Base-by-base conservation (phyloP, 73 alveolate species). In the Blepharisma stoltei region DNA sequence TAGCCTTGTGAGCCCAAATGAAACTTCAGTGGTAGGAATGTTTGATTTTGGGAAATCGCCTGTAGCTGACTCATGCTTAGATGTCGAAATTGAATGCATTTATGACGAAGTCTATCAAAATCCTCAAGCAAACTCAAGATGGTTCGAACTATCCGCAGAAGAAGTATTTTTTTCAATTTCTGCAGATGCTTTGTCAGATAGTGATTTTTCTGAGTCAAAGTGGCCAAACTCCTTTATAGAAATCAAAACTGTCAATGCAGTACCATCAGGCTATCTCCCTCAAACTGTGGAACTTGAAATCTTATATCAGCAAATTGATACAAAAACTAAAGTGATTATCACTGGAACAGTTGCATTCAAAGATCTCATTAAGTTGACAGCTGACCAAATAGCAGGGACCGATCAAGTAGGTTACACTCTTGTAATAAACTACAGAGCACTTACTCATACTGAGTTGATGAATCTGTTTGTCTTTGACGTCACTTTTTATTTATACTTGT, bases 391-490 rank as follows among this genome's bases (percentile, higher is more conserved):
- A 11, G 46, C 44, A 43, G 87, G 90, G 7, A 65, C 41, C 54
- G 81, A 49, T 23, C 68, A 83, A 14, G 87, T 89, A 6, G 68
- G 71, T 25, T 93, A 93, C 82, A 71, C 71, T 20, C 76, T 93
- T 18, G 76, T 80, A 25, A 60, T 91, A 44, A 80, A 77, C 7
- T 91, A 52, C 49, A 25, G 70, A 37, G 91, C 97, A 3, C 80
- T 91, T 79, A 52, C 94, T 18, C 97, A 93, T 76, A 87, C 84
- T 54, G 93, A 91, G 52, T 84, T 93, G 54, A 86, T 91, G 55
- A 91, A 91, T 70, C 70, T 86, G 6, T 93, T 93, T 78, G 94
- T 95, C 25, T 93, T 93, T 66, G 85, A 83, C 44, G 88, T 89
- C 77, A 80, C 80, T 37, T 91, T 93, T 67, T 91, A 93, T 79